These are phyloP conservation scores for Botrytis medusae DNA, from an alignment of 2,329 filamentous ascomycete species.

Conservation along the genomic window DNA sequence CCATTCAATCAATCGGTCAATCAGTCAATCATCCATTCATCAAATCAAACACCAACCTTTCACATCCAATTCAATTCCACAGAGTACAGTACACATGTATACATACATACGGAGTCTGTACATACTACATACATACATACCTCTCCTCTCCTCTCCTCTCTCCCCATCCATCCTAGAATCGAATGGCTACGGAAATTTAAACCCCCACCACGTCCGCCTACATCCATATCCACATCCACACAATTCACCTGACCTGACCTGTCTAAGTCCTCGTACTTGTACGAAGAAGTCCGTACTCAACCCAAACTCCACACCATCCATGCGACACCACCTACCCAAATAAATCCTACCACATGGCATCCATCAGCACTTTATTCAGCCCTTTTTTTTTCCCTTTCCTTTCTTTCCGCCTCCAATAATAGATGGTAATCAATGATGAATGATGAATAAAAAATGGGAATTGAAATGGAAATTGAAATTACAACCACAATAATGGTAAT, in stretches of 20 bases:
- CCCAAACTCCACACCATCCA: no score
- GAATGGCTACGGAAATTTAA: neutral
- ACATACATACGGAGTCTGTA: no score
- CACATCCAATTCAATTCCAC: no score
- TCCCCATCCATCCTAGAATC: neutral
- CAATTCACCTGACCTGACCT: neutral
- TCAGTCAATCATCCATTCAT: no score
- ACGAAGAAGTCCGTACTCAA: no score
- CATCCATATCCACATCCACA: neutral
- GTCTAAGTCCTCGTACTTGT: neutral
- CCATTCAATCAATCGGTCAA: no score
- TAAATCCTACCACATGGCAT: conserved; percentile 12
- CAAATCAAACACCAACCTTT: no score
- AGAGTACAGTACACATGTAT: no score
- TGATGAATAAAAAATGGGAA: no score
- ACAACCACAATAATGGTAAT: neutral
- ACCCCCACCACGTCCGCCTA: neutral
- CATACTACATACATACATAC: no score
- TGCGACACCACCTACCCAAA: neutral
- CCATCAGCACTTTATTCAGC: neutral
- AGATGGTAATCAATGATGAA: no score
- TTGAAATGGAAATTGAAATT: neutral
- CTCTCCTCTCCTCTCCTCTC: no score
- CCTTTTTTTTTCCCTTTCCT: neutral
- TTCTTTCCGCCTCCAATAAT: neutral